Percentiles rank a stretch among this genome's conserved stretches.
phyloP scores from a whole-genome alignment of 1,284 basidiomycete genomes.

The Lentinula novae-zelandiae region DNA sequence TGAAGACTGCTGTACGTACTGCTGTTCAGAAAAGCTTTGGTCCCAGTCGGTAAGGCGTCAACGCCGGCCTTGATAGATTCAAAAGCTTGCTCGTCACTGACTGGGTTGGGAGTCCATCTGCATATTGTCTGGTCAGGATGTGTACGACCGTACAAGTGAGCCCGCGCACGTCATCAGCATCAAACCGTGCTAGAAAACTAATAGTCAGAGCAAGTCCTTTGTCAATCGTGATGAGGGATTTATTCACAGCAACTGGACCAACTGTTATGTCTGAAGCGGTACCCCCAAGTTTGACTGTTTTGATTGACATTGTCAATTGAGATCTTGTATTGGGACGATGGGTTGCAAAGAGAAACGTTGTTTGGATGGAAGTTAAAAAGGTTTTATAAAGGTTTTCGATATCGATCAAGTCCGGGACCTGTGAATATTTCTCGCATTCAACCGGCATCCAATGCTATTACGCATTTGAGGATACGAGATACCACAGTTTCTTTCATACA shows the following conservation, averaged over 20 bases:
- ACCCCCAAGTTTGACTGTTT: constrained; percentile 8
- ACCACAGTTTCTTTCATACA: no score
- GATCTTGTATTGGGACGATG: background rate
- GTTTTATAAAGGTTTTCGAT: no score
- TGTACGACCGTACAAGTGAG: background rate
- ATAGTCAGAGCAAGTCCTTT: background rate
- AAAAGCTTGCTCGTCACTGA: constrained; percentile 7
- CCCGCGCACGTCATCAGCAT: constrained; percentile 11
- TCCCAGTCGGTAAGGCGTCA: constrained; percentile 3
- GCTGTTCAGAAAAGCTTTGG: constrained; percentile 6
- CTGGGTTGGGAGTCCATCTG: constrained; percentile 9
- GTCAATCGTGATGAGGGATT: background rate
- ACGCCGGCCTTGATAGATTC: constrained; percentile 9
- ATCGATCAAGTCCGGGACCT: no score
- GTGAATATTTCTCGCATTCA: no score
- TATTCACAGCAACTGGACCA: constrained; percentile 31
- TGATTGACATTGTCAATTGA: background rate
- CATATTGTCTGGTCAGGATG: background rate
- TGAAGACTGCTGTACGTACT: background rate
- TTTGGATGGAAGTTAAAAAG: no score
- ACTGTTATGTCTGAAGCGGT: constrained; percentile 4
- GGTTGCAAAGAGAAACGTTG: no score
- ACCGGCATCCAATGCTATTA: no score
- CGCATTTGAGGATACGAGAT: no score
- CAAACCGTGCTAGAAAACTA: constrained; percentile 5